A percentile compares a stretch with the other conserved stretches of the same genome.
These are phyloP conservation scores for Gamsiella multidivaricata DNA, from an alignment of 192 early-diverging fungal genomes.

Conservation along the genomic window DNA sequence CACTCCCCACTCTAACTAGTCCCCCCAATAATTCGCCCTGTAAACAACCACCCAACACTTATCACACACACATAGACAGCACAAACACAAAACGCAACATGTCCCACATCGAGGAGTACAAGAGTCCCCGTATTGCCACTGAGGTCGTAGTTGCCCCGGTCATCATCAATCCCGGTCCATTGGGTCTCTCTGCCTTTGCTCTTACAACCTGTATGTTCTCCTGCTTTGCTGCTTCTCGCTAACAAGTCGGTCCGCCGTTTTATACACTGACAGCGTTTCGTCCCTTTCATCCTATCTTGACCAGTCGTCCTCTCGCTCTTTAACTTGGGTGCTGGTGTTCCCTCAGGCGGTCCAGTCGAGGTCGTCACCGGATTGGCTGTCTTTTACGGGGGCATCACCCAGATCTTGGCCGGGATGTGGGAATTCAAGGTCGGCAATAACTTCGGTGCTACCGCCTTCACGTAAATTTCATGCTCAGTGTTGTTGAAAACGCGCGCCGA, in stretches of 20 bases:
- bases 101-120: background rate
- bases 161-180: slow-evolving; percentile 69
- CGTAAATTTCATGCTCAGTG: slow-evolving; percentile 44
- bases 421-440: slow-evolving; percentile 81
- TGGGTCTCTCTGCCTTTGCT: slow-evolving; percentile 71
- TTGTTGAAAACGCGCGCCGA: background rate
- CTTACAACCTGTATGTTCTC: slow-evolving; percentile 58
- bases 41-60: too few relatives aligned
- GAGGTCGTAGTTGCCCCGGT: slow-evolving; percentile 20
- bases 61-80: background rate
- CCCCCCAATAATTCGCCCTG: too few relatives aligned
- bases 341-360: slow-evolving; percentile 58
- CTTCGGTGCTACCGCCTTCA: slow-evolving; percentile 84
- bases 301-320: slow-evolving; percentile 73
- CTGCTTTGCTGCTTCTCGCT: background rate
- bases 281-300: too few relatives aligned
- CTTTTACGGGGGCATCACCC: slow-evolving; percentile 80
- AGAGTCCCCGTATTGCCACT: background rate
- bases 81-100: background rate
- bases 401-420: slow-evolving; percentile 86
- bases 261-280: background rate
- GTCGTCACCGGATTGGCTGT: slow-evolving; percentile 73
- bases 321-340: slow-evolving; percentile 74
- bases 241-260: background rate
- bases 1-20: too few relatives aligned